Conservation (phyloP, 2,329 filamentous ascomycete species). For the Fusarium pseudocircinatum region DNA sequence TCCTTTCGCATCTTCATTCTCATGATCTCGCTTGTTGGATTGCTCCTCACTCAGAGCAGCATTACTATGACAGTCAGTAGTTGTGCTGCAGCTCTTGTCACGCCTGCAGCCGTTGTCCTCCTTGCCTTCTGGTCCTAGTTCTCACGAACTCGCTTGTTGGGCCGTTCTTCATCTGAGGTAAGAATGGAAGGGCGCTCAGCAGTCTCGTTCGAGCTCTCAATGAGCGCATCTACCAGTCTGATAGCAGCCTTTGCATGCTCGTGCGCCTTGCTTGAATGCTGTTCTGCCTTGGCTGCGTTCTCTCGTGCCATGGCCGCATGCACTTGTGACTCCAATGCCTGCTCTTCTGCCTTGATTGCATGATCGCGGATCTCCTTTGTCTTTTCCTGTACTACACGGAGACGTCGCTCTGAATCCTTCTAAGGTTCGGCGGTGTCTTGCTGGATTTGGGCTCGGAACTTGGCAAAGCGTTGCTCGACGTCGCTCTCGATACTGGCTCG, state of each 20-base stretch:
- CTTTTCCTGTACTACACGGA: rapidly evolving
- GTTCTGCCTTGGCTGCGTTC: too few species aligned
- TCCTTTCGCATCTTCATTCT: background rate
- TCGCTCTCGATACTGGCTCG: background rate
- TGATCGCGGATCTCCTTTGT: background rate
- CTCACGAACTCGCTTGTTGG: background rate
- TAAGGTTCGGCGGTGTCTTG: background rate
- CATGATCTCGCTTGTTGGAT: background rate
- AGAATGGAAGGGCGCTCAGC: too few species aligned
- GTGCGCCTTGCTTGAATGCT: too few species aligned
- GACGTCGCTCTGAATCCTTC: background rate
- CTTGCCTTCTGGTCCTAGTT: background rate
- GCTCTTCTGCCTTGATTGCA: too few species aligned
- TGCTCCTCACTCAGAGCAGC: too few species aligned
- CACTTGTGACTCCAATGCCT: too few species aligned
- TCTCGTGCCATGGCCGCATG: too few species aligned
- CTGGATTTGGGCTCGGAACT: background rate
- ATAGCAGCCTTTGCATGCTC: too few species aligned
- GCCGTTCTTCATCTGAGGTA: background rate
- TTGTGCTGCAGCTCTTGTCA: background rate
- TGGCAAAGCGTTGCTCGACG: rapidly evolving
- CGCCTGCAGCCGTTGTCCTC: rapidly evolving
- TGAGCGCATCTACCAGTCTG: too few species aligned
- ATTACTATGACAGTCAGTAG: too few species aligned
- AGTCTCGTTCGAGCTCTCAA: too few species aligned